phyloP scores from a whole-genome alignment of 1,284 basidiomycete genomes.

The Marasmius oreades region DNA sequence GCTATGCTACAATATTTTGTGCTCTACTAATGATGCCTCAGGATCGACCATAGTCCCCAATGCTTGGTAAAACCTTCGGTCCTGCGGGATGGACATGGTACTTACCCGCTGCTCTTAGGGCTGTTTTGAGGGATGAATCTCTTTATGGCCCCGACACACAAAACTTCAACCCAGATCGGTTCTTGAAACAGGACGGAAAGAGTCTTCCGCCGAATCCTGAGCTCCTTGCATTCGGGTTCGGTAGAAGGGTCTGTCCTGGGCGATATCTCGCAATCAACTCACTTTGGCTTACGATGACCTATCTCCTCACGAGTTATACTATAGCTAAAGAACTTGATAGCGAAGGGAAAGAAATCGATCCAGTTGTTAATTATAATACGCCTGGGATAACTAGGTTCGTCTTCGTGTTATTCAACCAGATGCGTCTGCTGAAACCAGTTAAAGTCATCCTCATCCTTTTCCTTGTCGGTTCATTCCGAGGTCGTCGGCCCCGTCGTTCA shows the following conservation, averaged over 20 bases:
- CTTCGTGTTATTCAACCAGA: background rate
- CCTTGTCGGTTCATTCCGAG: background rate
- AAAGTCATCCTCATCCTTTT: background rate
- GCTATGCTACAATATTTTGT: background rate
- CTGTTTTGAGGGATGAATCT: constrained; percentile 34
- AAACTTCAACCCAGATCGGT: constrained; percentile 34
- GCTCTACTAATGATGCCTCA: background rate
- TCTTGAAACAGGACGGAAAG: constrained; percentile 28
- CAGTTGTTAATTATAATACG: background rate
- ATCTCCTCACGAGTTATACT: background rate
- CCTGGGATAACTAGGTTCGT: background rate
- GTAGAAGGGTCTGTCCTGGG: constrained; percentile 27
- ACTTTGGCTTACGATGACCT: background rate
- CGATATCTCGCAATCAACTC: background rate
- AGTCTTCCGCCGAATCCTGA: background rate
- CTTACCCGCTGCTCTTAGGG: background rate
- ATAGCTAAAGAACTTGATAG: background rate
- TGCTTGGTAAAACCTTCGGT: background rate
- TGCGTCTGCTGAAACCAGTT: background rate
- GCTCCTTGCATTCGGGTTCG: constrained; percentile 45
- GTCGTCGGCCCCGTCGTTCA: no score
- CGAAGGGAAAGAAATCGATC: background rate
- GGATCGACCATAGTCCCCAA: background rate
- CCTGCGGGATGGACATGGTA: background rate
- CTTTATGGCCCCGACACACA: constrained; percentile 29